Base-by-base conservation (phyloP, 1,284 basidiomycete genomes). In the Schizophyllum commune region DNA sequence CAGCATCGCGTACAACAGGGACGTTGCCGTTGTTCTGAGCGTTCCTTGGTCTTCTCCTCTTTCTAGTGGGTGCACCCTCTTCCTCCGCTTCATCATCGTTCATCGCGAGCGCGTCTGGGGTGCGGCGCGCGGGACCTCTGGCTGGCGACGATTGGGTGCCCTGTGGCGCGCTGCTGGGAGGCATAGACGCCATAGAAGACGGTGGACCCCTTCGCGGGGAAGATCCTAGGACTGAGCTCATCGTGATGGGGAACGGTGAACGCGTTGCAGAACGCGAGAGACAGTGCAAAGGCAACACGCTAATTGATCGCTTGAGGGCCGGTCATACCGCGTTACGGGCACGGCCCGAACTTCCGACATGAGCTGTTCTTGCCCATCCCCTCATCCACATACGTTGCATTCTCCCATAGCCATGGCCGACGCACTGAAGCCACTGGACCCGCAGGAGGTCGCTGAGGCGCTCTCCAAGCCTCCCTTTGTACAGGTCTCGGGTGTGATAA, bases 1-100 rank as follows among this genome's bases (percentile, higher is more conserved):
- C 94, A 52, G 89, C 85, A 74, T 98, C 96, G 66, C 88, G 89
- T 1, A 98, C 94, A 57, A 92, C 77, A 0, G 94, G 91, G 0
- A 96, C 83, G 66, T 93, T 85, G 5, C 78, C 82, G 60, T 80
- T 80, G 13, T 74, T 74, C 7, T 56, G 61, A 66, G 83, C 83
- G 22, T 78, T 78, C 61, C 79, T 77, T 1, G 79, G 77, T 60
- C 77, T 77, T 60, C 79, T 76, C 59, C 81, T 76, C 62, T 77
- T 78, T 52, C 76, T 74, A 5, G 68, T 68, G 4, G 70, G 70
- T 34, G 72, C 70, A 32, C 75, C 73, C 7, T 75, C 77, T 27
- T 79, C 75, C n/a, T 79, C 80, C 13, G 74, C 79, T 27, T 83
- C 82, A 61, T 83, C 82, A 61, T 85, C 83, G 60, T 79, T 79